Evolutionary conservation across 2,329 filamentous ascomycete genomes (phyloP).

Genomic region (Fusarium camptoceras): DNA sequence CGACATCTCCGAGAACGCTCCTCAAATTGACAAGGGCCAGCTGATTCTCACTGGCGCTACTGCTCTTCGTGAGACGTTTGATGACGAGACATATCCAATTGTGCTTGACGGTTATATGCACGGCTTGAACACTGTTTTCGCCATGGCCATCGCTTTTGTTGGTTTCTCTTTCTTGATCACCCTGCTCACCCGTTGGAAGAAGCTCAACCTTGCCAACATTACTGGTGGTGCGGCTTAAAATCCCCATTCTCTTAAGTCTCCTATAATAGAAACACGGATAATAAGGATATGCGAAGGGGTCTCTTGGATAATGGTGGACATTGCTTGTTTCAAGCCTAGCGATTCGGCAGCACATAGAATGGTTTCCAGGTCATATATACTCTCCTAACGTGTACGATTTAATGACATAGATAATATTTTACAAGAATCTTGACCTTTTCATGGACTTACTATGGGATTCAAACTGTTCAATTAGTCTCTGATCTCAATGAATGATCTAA

Average conservation of each 20-base stretch:
- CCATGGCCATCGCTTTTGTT: conserved; percentile 64
- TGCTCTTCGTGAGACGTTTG: conserved; percentile 65
- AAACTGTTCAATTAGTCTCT: background rate
- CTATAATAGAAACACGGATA: background rate
- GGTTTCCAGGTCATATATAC: conserved; percentile 22
- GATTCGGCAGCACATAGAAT: conserved; percentile 14
- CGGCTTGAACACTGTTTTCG: conserved; percentile 72
- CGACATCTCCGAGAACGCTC: conserved; percentile 50
- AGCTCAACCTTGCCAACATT: conserved; percentile 49
- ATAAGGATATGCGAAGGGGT: background rate
- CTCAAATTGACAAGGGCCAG: conserved; percentile 51
- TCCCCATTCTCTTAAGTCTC: background rate
- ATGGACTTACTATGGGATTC: rapidly evolving
- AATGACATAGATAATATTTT: conserved; percentile 17
- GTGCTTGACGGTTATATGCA: conserved; percentile 73
- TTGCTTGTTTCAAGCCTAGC: background rate
- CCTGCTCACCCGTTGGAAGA: conserved; percentile 54
- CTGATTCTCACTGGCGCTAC: conserved; percentile 63
- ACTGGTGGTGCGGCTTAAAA: conserved; percentile 49
- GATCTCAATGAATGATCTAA: too few species aligned
- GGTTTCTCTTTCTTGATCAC: conserved; percentile 54
- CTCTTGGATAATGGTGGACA: background rate
- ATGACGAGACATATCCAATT: conserved; percentile 58
- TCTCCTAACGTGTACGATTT: conserved; percentile 22
- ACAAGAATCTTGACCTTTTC: background rate